Base-by-base conservation (phyloP, 169 alveolate genomes). In the Plasmodium knowlesi region DNA sequence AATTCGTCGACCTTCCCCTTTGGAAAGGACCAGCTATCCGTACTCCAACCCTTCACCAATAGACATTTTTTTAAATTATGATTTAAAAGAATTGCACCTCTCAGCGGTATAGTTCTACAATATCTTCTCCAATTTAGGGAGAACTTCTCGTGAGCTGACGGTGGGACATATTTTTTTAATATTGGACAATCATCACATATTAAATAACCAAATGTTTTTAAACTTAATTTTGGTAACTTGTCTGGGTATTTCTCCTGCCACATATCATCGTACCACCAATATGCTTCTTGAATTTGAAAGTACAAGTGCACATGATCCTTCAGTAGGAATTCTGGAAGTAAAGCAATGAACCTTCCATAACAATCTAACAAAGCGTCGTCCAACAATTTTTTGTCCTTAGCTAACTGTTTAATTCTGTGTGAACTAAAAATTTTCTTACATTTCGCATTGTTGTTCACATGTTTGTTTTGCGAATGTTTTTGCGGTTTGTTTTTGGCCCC, bases 1-100 rank as follows among this genome's bases (percentile, higher is more conserved):
- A 86, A 95, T 91, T 98, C 99, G 92, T 98, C 99, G 57, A 97
- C 96, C 89, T 98, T 98, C 34, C 99, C 99, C 71, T 98, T 97
- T 6, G 99, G 99, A 92, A 98, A 98, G 88, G 97, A 93, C 98
- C 98, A 98, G 74, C 94, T 89, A 70, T 94, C 94, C 53, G 99
- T 97, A 39, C 96, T 95, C 98, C 97, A 98, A 39, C 98, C 96
- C 93, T 97, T 97, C 32, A 97, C 98, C 41, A 96, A 73, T 50
- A 98, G 95, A 84, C 97, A 96, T 85, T 97, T 97, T 53, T 96
- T 96, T 76, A 97, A 95, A 79, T 95, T 92, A 43, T 94, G 96
- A 92, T 97, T 97, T 81, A 98, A 81, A 28, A 98, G 76, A 61
- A 98, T 97, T 32, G 98, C 98, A 28, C 99, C 99, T 54, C 99